phyloP scores from a whole-genome alignment of 495 filamentous ascomycete species.

The Glonium stellatum region DNA sequence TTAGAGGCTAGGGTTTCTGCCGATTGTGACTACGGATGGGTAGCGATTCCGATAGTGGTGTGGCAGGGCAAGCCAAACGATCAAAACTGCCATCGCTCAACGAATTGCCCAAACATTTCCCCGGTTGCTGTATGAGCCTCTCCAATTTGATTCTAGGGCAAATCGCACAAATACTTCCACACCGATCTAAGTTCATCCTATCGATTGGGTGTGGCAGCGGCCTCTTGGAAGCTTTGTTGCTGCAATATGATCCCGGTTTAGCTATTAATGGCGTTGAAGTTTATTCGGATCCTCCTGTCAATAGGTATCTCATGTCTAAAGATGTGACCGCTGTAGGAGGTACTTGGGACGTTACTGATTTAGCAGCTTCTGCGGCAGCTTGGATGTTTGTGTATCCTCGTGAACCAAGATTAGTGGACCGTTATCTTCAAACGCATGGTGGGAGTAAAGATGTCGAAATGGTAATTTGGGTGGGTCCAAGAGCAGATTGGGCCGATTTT shows the following conservation, averaged over 20 bases:
- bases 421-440: slow-evolving; percentile 39
- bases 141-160: slow-evolving; percentile 39
- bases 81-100: slow-evolving; percentile 5
- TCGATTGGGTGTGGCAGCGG: slow-evolving; percentile 52
- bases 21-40: no score
- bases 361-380: slow-evolving; percentile 36
- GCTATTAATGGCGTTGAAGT: slow-evolving; percentile 46
- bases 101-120: slow-evolving; percentile 16
- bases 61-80: not conserved
- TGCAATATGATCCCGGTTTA: slow-evolving; percentile 20
- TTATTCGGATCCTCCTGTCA: slow-evolving; percentile 31
- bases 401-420: slow-evolving; percentile 40
- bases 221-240: slow-evolving; percentile 46
- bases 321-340: slow-evolving; percentile 41
- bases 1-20: no score
- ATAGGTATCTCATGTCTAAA: slow-evolving; percentile 43
- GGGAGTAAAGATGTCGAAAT: slow-evolving; percentile 25
- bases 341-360: slow-evolving; percentile 38
- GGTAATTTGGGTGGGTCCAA: slow-evolving; percentile 48
- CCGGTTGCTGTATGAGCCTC: slow-evolving; percentile 46
- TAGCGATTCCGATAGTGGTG: not conserved
- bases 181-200: slow-evolving; percentile 37
- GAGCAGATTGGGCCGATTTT: slow-evolving; percentile 44
- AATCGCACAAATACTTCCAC: slow-evolving; percentile 39
- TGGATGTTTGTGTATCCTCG: slow-evolving; percentile 55